These are phyloP conservation scores for Ophiorrhiza pumila DNA, from an alignment of 257 asterid species.

Conservation along the genomic window DNA sequence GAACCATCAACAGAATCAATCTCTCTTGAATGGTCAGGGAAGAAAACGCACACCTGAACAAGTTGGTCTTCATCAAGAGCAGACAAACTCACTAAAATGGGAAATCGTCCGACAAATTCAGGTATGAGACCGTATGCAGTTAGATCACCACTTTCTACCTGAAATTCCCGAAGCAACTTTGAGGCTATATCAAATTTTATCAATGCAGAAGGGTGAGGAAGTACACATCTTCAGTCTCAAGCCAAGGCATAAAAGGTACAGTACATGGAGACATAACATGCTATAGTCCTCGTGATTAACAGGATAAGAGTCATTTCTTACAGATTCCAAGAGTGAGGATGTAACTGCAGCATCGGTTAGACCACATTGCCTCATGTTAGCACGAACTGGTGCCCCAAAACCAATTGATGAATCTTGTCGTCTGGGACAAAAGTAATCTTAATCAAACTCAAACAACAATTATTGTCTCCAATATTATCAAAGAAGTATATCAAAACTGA, in stretches of 20 bases:
- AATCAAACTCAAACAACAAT: constrained; percentile 14
- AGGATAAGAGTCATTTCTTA: constrained; percentile 39
- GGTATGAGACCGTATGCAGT: constrained; percentile 94
- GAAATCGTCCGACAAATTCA: constrained; percentile 92
- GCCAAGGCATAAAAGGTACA: neutral
- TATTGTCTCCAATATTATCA: constrained; percentile 3
- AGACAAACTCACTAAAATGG: constrained; percentile 74
- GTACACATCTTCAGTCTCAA: neutral
- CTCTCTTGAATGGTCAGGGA: no score
- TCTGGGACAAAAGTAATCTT: constrained; percentile 35
- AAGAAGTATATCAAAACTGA: no score
- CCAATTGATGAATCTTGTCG: constrained; percentile 93
- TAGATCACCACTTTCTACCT: constrained; percentile 90
- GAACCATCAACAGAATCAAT: no score
- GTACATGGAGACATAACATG: neutral
- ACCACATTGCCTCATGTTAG: constrained; percentile 66
- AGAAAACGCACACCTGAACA: constrained; percentile 50
- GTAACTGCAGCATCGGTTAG: constrained; percentile 52
- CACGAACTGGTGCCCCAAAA: constrained; percentile 85
- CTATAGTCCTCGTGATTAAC: neutral
- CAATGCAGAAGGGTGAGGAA: neutral
- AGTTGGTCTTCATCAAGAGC: constrained; percentile 87
- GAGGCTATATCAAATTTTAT: constrained; percentile 6
- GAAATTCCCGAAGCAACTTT: constrained; percentile 29
- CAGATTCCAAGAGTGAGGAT: constrained; percentile 77